Evolutionary conservation across 176 grass and related monocot species (phyloP).

Genomic region (barley (Hordeum vulgare)): DNA sequence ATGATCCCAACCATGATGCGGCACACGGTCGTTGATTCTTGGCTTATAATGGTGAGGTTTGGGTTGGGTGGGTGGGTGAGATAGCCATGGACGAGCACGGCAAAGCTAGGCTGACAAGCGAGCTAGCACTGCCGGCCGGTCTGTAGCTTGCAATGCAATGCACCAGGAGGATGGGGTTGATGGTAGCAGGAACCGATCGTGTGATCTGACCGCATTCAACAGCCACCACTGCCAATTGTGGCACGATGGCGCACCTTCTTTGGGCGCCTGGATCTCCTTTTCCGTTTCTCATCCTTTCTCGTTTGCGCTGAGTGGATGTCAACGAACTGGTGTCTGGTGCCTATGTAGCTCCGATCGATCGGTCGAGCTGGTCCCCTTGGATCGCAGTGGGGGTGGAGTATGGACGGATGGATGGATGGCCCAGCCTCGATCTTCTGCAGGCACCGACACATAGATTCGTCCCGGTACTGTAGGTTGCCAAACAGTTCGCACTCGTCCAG

Average conservation of each 20-base stretch:
- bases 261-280: not conserved
- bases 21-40: not conserved
- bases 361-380: not conserved
- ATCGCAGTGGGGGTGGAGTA: not conserved
- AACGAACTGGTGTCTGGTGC: not conserved
- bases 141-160: not conserved
- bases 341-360: not conserved
- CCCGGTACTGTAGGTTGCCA: not conserved
- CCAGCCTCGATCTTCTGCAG: not conserved
- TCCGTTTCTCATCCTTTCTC: no score
- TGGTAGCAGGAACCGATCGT: not conserved
- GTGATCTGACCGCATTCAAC: not conserved
- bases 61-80: not conserved
- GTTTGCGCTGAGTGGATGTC: not conserved
- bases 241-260: not conserved
- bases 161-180: not conserved
- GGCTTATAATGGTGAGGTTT: not conserved
- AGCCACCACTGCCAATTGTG: not conserved
- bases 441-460: slow-evolving; percentile 8
- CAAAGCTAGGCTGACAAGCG: not conserved
- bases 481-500: not conserved
- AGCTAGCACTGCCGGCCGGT: not conserved
- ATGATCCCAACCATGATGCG: not conserved
- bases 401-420: not conserved
- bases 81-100: not conserved